Conservation (phyloP, 768 basidiomycete genomes). For the Suillus fuscotomentosus region DNA sequence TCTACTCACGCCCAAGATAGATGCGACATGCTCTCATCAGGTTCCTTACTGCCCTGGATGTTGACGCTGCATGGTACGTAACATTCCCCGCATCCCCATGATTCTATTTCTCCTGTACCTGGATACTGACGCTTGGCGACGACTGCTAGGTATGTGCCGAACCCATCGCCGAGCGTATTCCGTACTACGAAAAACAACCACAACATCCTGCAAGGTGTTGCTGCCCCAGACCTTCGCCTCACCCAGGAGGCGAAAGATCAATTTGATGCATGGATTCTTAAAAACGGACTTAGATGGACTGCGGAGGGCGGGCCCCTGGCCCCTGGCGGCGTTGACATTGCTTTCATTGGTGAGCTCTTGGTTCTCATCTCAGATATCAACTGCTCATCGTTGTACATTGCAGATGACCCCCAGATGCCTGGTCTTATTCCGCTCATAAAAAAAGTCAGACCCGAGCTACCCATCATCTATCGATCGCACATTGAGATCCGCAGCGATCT, state of each 20-base stretch:
- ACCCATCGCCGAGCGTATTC: conserved; percentile 87
- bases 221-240: conserved; percentile 72
- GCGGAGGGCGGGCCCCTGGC: conserved; percentile 83
- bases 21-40: conserved; percentile 95
- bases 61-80: conserved; percentile 79
- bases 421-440: conserved; percentile 92
- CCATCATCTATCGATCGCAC: conserved; percentile 92
- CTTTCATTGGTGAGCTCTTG: conserved; percentile 69
- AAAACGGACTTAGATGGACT: conserved; percentile 88
- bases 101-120: background rate
- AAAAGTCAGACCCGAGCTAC: conserved; percentile 78
- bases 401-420: conserved; percentile 91
- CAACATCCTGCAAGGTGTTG: conserved; percentile 93
- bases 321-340: conserved; percentile 79
- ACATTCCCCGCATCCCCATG: conserved; percentile 13
- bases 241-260: conserved; percentile 74
- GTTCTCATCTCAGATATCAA: conserved; percentile 1
- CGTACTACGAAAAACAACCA: conserved; percentile 95
- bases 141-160: conserved; percentile 73
- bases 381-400: conserved; percentile 15
- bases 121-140: conserved; percentile 7
- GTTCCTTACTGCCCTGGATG: conserved; percentile 76
- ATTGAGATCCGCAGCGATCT: conserved; percentile 92
- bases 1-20: conserved; percentile 34
- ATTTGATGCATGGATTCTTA: conserved; percentile 86